Percentiles rank a stretch among this genome's conserved stretches.
Conservation (phyloP, 805 yeast genomes). For the Nematodospora valgi region DNA sequence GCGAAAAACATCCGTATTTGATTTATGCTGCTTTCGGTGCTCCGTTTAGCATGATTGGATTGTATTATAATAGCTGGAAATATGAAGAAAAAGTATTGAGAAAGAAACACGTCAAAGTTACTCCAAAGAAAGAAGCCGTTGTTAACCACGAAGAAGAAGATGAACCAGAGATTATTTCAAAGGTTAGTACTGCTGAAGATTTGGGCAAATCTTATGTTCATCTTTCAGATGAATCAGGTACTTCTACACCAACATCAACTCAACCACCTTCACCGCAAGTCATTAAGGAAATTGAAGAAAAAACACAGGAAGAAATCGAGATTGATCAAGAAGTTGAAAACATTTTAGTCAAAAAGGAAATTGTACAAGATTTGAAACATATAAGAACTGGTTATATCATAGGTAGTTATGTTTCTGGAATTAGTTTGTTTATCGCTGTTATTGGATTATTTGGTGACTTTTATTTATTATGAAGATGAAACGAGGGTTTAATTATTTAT, state of each 20-base stretch:
- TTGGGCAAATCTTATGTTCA: conserved; percentile 41
- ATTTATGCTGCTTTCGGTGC: conserved; percentile 60
- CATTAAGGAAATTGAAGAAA: conserved; percentile 2
- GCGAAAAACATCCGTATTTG: conserved; percentile 69
- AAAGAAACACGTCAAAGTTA: background rate
- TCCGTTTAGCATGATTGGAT: conserved; percentile 36
- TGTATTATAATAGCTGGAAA: conserved; percentile 14
- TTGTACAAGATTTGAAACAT: conserved; percentile 19
- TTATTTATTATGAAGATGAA: conserved; percentile 16
- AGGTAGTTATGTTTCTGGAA: conserved; percentile 41
- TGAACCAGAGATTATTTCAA: background rate
- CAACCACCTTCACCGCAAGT: conserved; percentile 23
- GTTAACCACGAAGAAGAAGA: background rate
- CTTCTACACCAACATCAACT: conserved; percentile 27
- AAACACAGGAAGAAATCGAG: conserved; percentile 10
- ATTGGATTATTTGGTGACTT: conserved; percentile 60
- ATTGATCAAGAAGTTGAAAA: conserved; percentile 22
- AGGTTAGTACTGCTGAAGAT: conserved; percentile 20
- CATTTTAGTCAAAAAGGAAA: conserved; percentile 29
- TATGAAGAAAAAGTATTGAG: conserved; percentile 17
- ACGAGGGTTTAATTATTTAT: no score
- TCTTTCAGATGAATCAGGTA: conserved; percentile 33
- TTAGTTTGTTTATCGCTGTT: conserved; percentile 46
- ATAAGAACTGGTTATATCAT: conserved; percentile 36
- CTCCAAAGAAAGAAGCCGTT: background rate